Percentiles rank a stretch among this genome's conserved stretches.
These are phyloP conservation scores for Pythium vanterpoolii DNA, from an alignment of 352 stramenopile genomes.

Conservation along the genomic window DNA sequence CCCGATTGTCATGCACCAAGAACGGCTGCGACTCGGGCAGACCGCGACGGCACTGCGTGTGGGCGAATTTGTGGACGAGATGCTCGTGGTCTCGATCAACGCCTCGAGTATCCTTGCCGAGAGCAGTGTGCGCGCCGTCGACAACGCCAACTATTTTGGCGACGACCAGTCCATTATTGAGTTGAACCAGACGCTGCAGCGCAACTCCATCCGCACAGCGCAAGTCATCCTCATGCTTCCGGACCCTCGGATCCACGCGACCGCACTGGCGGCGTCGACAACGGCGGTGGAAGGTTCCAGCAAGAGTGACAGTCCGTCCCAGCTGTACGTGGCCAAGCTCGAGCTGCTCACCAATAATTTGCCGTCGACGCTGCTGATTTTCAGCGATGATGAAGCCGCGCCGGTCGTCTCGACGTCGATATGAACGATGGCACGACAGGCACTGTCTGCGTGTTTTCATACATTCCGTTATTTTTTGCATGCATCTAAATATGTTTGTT, in stretches of 20 bases:
- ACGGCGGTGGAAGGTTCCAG: neutral
- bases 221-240: slow-evolving; percentile 46
- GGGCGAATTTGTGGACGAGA: slow-evolving; percentile 34
- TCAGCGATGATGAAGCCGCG: slow-evolving; percentile 38
- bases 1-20: slow-evolving; percentile 27
- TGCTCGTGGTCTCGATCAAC: slow-evolving; percentile 44
- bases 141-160: slow-evolving; percentile 19
- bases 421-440: slow-evolving; percentile 11
- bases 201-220: slow-evolving; percentile 34
- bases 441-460: neutral
- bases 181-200: slow-evolving; percentile 50
- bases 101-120: slow-evolving; percentile 33
- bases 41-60: slow-evolving; percentile 30
- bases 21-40: slow-evolving; percentile 26
- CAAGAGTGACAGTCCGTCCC: neutral
- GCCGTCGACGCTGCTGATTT: slow-evolving; percentile 51
- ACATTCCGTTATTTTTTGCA: no score
- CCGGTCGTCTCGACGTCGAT: slow-evolving; percentile 44
- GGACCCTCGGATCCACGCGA: slow-evolving; percentile 19
- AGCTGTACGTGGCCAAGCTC: slow-evolving; percentile 32
- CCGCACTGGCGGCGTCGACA: neutral
- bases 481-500: no score
- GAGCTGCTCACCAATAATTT: slow-evolving; percentile 41
- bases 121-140: slow-evolving; percentile 1
- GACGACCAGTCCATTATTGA: slow-evolving; percentile 26